Conservation (phyloP, 306 rosid genomes). For the Luffa aegyptiaca region DNA sequence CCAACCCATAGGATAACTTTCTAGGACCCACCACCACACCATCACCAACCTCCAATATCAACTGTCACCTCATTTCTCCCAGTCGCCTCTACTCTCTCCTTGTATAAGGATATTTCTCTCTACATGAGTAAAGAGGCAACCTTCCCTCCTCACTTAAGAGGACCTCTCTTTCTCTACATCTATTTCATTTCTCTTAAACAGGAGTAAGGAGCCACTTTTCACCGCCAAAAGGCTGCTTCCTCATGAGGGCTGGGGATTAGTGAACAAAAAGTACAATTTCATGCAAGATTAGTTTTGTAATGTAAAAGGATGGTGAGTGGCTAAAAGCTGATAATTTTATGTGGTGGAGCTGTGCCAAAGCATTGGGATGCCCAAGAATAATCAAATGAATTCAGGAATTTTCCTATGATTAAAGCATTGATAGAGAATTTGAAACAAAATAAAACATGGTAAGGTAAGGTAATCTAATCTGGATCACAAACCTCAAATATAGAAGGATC, state of each 20-base stretch:
- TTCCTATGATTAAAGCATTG: not conserved
- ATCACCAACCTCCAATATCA: not conserved
- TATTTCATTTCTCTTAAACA: not conserved
- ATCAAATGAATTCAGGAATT: not conserved
- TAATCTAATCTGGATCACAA: slow-evolving; percentile 6
- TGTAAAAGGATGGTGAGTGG: not conserved
- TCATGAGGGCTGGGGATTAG: not conserved
- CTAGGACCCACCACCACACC: not conserved
- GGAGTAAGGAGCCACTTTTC: not conserved
- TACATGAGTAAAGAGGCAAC: not conserved
- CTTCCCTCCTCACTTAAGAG: not conserved
- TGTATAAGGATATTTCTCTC: not conserved
- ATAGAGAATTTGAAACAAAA: not conserved
- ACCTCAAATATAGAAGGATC: slow-evolving; percentile 84
- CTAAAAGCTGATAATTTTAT: not conserved
- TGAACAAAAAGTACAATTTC: not conserved
- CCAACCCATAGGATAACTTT: not conserved
- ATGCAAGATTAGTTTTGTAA: not conserved
- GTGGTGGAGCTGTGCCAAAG: not conserved
- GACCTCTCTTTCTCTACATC: not conserved
- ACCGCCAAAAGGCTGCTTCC: not conserved
- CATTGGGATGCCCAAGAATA: not conserved
- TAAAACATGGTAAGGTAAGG: not conserved
- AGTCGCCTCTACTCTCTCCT: not conserved
- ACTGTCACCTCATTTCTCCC: not conserved